Evolutionary conservation across 2,329 filamentous ascomycete species (phyloP), one percentile per base, ranked within the genome.

Genomic region (Colletotrichum tamarilloi): DNA sequence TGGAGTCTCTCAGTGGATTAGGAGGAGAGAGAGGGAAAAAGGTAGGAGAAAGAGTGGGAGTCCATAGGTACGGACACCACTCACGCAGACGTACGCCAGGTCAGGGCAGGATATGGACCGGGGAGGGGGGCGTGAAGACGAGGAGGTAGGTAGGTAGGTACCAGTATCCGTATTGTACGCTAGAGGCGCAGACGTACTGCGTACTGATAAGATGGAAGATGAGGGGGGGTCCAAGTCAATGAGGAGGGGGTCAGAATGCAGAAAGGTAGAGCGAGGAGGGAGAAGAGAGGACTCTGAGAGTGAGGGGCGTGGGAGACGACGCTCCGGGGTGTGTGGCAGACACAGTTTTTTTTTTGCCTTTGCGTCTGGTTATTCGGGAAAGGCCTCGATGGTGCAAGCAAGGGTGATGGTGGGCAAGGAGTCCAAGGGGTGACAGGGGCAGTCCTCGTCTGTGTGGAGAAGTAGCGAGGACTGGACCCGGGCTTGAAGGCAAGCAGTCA

Each of bases 301-400:
- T 7, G 46, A 55, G 70, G 66, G 70, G 70, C 60, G 70, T 73
- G 70, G 70, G 70, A 73, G 66, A 73, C 64, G 66, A 73, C 55
- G 55, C 59, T 70, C 59, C 42, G 66, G 60, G 55, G 70, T n/a
- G 59, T 67, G 46, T 62, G 53, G 16, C 66, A 70, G 55, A 70
- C 46, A 56, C 32, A 35, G 53, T 57, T 68, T 68, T 63, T 63
- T 52, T 62, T 72, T 59, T 65, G 70, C 70, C 66, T 73, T 62
- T 73, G 67, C 70, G 60, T 72, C 65, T 72, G 62, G 46, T 72
- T 63, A 14, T 69, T 73, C 66, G 66, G 70, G 70, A 56, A 72
- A 60, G 70, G 70, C 16, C 65, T 63, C 30, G 53, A 68, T 68
- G 58, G 52, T 68, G 69, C 65, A 73, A 69, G 70, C 66, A 73